phyloP scores from a whole-genome alignment of 495 filamentous ascomycete species.

The Usnea hakonensis region DNA sequence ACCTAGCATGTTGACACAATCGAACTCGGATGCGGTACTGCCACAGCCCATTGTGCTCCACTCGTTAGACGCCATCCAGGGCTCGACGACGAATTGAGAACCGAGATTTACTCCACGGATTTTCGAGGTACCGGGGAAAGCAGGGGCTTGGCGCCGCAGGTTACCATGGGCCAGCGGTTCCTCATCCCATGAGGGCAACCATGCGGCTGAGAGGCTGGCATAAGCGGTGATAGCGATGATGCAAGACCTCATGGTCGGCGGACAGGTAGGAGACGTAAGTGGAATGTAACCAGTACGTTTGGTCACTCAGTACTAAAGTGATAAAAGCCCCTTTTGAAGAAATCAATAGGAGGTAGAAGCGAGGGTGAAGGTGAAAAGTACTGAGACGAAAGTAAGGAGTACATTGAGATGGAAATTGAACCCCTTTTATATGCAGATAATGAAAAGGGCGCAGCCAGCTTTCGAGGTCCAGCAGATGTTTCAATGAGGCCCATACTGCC shows the following conservation, averaged over 20 bases:
- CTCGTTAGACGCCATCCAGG: constrained; percentile 46
- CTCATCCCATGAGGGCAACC: not conserved
- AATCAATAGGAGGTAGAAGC: no score
- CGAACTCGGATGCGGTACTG: constrained; percentile 44
- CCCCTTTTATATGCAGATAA: not conserved
- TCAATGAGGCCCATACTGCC: no score
- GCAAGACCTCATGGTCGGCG: not conserved
- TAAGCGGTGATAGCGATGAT: not conserved
- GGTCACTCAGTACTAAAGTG: not conserved
- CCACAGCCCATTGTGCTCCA: constrained; percentile 51
- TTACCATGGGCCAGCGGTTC: not conserved
- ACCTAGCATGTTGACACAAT: constrained; percentile 48
- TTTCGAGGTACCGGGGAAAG: constrained; percentile 30
- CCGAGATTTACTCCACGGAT: constrained; percentile 57
- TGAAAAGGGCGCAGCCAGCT: no score
- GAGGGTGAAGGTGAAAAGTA: no score
- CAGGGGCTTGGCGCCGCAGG: not conserved
- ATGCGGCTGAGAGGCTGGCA: not conserved
- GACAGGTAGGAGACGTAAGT: not conserved
- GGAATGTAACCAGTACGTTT: not conserved
- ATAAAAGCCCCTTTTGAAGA: not conserved
- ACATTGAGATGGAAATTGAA: not conserved
- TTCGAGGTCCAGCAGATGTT: no score
- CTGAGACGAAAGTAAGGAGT: no score
- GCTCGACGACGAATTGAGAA: constrained; percentile 52